phyloP scores from a whole-genome alignment of 305 asterid species.

The Solanum hybrid region DNA sequence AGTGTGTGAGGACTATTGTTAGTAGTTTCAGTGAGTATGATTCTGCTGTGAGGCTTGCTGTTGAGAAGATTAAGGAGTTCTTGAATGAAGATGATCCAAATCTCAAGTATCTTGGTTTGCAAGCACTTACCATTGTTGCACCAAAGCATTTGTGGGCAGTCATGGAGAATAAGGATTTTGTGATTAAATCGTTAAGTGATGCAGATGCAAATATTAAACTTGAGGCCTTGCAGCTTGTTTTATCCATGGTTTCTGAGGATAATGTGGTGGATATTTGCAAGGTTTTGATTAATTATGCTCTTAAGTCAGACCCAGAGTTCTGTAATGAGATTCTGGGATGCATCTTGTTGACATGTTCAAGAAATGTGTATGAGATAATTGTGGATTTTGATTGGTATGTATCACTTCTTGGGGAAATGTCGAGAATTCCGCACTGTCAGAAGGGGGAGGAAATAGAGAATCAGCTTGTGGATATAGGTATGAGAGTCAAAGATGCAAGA shows the following conservation, averaged over 20 bases:
- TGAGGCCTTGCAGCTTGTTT: conserved; percentile 80
- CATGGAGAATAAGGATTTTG: conserved; percentile 81
- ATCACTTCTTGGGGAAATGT: conserved; percentile 79
- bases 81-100: conserved; percentile 77
- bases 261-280: conserved; percentile 75
- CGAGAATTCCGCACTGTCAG: conserved; percentile 80
- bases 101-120: conserved; percentile 84
- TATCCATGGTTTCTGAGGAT: conserved; percentile 86
- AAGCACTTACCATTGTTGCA: conserved; percentile 53
- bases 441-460: conserved; percentile 69
- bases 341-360: conserved; percentile 59
- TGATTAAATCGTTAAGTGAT: conserved; percentile 86
- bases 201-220: conserved; percentile 64
- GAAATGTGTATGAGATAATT: conserved; percentile 64
- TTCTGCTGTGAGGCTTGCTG: conserved; percentile 70
- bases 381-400: conserved; percentile 93
- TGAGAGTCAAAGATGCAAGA: conserved; percentile 96
- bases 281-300: conserved; percentile 74
- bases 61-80: conserved; percentile 68
- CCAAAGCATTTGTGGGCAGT: conserved; percentile 69
- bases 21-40: conserved; percentile 71
- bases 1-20: conserved; percentile 69
- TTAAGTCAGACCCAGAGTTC: conserved; percentile 82
- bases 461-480: conserved; percentile 86
- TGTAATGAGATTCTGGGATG: conserved; percentile 82